Conservation (phyloP, 2,329 filamentous ascomycete genomes). For the Aureobasidium lini region DNA sequence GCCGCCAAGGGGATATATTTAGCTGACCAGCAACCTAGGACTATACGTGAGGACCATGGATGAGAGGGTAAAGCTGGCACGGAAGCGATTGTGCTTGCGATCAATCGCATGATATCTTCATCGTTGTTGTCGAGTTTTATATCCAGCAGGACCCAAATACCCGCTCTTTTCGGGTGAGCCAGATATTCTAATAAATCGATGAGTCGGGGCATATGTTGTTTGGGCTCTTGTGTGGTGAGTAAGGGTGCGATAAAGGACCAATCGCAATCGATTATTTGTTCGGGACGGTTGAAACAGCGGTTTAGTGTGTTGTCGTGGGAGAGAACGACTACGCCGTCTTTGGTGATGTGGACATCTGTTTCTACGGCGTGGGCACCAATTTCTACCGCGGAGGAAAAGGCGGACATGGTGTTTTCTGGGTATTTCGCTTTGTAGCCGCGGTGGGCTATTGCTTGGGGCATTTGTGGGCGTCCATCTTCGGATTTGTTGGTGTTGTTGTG, state of each 20-base stretch:
- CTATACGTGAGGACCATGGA: conserved; percentile 65
- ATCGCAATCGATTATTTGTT: conserved; percentile 65
- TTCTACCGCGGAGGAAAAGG: conserved; percentile 65
- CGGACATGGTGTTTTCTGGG: conserved; percentile 80
- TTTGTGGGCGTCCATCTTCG: conserved; percentile 7
- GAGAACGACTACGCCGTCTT: conserved; percentile 76
- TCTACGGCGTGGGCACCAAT: conserved; percentile 76
- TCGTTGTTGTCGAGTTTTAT: conserved; percentile 76
- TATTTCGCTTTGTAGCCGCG: conserved; percentile 68
- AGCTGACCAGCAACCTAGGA: conserved; percentile 78
- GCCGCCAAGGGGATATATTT: conserved; percentile 60
- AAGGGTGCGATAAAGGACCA: conserved; percentile 67
- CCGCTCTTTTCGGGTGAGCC: conserved; percentile 52
- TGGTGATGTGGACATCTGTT: conserved; percentile 77
- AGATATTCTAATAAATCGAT: conserved; percentile 68
- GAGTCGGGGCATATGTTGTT: conserved; percentile 65
- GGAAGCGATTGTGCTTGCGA: conserved; percentile 56
- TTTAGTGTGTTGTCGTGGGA: conserved; percentile 62
- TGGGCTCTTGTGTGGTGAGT: conserved; percentile 59
- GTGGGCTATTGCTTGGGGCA: conserved; percentile 68
- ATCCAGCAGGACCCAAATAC: conserved; percentile 77
- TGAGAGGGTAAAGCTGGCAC: conserved; percentile 36
- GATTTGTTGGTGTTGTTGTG: neutral
- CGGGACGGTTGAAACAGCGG: conserved; percentile 71
- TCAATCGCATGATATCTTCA: conserved; percentile 60